A percentile compares a stretch with the other conserved stretches of the same genome.
These are phyloP conservation scores for Cucurbita moschata DNA, from an alignment of 306 rosid genomes.

Conservation along the genomic window DNA sequence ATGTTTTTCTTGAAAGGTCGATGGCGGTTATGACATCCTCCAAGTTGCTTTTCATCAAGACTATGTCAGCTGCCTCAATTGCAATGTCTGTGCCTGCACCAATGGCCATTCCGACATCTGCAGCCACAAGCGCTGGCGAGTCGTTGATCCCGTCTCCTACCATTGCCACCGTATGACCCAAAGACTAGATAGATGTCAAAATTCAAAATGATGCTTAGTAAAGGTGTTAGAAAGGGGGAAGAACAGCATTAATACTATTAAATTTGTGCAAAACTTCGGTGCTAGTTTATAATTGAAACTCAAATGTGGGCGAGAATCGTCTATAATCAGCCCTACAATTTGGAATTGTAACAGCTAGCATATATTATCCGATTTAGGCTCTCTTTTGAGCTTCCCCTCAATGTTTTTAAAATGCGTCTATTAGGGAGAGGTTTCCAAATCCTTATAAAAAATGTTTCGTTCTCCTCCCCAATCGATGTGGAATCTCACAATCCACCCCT, in stretches of 20 bases:
- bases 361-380: too few species aligned
- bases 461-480: too few species aligned
- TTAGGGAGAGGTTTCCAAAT: too few species aligned
- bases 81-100: conserved; percentile 94
- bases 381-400: too few species aligned
- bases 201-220: not conserved
- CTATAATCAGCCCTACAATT: not conserved
- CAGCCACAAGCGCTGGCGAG: conserved; percentile 80
- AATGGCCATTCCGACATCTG: conserved; percentile 84
- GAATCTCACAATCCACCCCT: too few species aligned
- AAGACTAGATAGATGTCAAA: conserved; percentile 12
- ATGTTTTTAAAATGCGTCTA: too few species aligned
- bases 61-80: conserved; percentile 85
- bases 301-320: not conserved
- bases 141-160: conserved; percentile 91
- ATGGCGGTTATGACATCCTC: conserved; percentile 77
- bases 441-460: too few species aligned
- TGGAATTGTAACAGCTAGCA: too few species aligned
- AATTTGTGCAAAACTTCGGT: not conserved
- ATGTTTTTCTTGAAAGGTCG: conserved; percentile 63
- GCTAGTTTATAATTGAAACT: not conserved
- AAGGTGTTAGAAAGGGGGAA: not conserved
- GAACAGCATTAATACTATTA: not conserved
- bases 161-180: conserved; percentile 61
- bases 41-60: conserved; percentile 73